Percentiles rank a stretch among this genome's conserved stretches.
phyloP scores from a whole-genome alignment of 2,329 filamentous ascomycete species.

The Cryphonectria japonica region DNA sequence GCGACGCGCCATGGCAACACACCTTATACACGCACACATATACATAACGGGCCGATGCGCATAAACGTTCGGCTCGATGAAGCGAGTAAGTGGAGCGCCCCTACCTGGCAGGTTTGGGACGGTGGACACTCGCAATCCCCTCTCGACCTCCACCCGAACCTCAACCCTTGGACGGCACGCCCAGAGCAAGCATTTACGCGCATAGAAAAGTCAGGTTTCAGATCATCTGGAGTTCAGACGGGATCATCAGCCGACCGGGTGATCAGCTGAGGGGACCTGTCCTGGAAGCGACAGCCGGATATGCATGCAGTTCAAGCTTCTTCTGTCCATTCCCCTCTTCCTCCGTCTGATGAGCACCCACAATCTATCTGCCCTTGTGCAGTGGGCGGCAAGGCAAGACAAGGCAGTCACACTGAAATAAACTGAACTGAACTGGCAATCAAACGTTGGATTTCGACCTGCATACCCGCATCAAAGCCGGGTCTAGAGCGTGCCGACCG shows the following conservation, averaged over 20 bases:
- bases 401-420: background rate
- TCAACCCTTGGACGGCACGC: background rate
- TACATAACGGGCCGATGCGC: background rate
- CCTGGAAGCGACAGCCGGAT: background rate
- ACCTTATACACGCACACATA: background rate
- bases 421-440: background rate
- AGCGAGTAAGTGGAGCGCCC: background rate
- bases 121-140: background rate
- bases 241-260: background rate
- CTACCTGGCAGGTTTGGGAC: background rate
- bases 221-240: background rate
- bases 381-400: background rate
- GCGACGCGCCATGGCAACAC: background rate
- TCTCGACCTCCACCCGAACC: background rate
- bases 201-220: background rate
- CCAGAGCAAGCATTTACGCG: background rate
- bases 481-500: background rate
- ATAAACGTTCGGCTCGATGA: background rate
- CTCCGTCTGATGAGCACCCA: background rate
- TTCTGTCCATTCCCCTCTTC: background rate
- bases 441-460: background rate
- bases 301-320: background rate
- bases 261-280: background rate
- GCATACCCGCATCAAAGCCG: constrained; percentile 4
- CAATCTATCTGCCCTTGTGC: background rate